A percentile compares a stretch with the other conserved stretches of the same genome.
Evolutionary conservation across 805 yeast species (phyloP).

Genomic region (Komagataella ulmi): DNA sequence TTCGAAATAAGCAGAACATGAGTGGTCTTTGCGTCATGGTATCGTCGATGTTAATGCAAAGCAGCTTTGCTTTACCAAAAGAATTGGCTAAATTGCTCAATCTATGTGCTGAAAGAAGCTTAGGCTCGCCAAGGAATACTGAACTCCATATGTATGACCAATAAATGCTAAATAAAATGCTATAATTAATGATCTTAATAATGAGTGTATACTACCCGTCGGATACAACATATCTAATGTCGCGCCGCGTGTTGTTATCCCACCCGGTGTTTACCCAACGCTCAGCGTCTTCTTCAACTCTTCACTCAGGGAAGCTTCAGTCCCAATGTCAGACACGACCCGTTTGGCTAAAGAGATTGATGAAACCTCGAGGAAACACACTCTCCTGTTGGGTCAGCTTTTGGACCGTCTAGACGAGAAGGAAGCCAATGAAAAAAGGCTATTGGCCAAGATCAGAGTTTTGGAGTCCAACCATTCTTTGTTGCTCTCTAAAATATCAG

Average conservation of each 20-base stretch:
- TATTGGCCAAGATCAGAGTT: not conserved
- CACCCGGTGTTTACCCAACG: not conserved
- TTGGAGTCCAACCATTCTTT: not conserved
- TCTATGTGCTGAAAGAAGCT: conserved; percentile 40
- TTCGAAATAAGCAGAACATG: conserved; percentile 31
- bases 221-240: not conserved
- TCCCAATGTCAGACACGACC: not conserved
- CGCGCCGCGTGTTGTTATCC: not conserved
- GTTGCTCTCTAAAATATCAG: not conserved
- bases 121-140: conserved; percentile 19
- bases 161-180: not conserved
- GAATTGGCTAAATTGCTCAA: conserved; percentile 40
- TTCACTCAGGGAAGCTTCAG: not conserved
- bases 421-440: not conserved
- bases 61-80: conserved; percentile 43
- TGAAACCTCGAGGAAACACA: not conserved
- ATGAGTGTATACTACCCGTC: not conserved
- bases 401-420: not conserved
- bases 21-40: conserved; percentile 42
- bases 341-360: not conserved
- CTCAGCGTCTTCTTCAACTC: not conserved
- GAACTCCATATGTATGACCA: not conserved
- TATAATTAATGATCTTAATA: too few species aligned
- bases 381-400: not conserved
- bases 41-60: conserved; percentile 22